phyloP scores from a whole-genome alignment of 306 rosid genomes.

The Quercus ilex region DNA sequence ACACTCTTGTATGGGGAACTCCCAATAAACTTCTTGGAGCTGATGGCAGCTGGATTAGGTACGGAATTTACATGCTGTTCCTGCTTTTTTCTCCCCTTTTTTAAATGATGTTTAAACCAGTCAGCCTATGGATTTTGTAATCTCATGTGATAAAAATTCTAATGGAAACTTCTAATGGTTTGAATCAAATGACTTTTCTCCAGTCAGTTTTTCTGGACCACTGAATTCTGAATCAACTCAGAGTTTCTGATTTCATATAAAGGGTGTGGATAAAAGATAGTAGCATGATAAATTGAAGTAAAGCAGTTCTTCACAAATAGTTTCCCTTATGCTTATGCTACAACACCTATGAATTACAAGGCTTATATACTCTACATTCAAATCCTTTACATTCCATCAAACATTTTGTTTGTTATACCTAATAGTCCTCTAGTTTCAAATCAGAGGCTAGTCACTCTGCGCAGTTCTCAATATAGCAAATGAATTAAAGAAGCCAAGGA shows the following conservation, averaged over 20 bases:
- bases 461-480: too few species aligned
- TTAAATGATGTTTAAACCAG: background rate
- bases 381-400: background rate
- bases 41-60: constrained; percentile 99
- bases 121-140: background rate
- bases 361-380: background rate
- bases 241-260: background rate
- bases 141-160: background rate
- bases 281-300: background rate
- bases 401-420: background rate
- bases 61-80: constrained; percentile 19
- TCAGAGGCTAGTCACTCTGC: background rate
- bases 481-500: too few species aligned
- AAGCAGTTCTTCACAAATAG: background rate
- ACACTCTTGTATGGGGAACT: constrained; percentile 93
- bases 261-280: background rate
- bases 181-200: background rate
- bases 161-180: background rate
- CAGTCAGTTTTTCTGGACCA: background rate
- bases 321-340: background rate
- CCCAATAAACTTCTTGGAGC: constrained; percentile 99
- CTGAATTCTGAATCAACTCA: background rate
- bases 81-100: background rate
- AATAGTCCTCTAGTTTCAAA: background rate
- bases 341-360: background rate